These are phyloP conservation scores for Adansonia madagascariensis DNA, from an alignment of 441 rosid genomes.

Conservation along the genomic window DNA sequence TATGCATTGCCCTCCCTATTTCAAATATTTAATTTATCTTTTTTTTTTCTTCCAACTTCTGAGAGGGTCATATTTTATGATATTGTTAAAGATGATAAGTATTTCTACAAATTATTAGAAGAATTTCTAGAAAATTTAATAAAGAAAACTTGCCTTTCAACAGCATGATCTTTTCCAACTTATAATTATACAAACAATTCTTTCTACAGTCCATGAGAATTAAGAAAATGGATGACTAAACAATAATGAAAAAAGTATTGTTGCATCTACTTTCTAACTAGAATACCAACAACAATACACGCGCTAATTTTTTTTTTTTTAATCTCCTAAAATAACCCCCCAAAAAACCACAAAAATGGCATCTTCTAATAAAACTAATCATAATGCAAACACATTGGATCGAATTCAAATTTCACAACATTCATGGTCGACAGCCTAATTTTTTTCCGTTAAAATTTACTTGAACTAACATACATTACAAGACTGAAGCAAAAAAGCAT, in stretches of 20 bases:
- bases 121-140: background rate
- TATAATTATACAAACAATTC: background rate
- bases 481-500: background rate
- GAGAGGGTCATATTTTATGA: background rate
- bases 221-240: background rate
- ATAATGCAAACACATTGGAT: background rate
- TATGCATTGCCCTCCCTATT: background rate
- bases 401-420: background rate
- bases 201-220: background rate
- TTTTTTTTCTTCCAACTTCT: background rate
- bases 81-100: background rate
- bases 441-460: background rate
- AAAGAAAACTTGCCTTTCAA: background rate
- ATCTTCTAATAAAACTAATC: conserved; percentile 4
- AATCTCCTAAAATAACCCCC: background rate
- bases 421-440: background rate
- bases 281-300: background rate
- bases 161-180: background rate
- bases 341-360: background rate
- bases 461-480: background rate
- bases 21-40: no score
- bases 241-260: background rate
- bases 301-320: no score
- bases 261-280: background rate
- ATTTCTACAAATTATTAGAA: conserved; percentile 8